Conservation (phyloP, 305 asterid genomes). For the Fraxinus latifolia region DNA sequence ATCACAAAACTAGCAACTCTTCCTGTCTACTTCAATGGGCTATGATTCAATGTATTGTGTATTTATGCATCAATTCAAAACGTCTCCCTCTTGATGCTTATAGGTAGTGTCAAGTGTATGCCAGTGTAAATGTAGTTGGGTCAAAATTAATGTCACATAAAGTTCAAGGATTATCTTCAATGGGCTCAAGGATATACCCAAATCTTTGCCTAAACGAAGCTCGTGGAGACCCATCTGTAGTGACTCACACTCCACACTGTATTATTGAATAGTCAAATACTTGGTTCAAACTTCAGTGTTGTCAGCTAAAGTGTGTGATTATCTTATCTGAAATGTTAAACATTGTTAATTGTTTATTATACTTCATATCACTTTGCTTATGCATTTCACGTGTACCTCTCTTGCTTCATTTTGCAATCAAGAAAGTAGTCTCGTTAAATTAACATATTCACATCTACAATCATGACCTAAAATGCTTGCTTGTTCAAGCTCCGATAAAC, state of each 20-base stretch:
- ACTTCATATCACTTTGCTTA: background rate
- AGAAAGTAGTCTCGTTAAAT: background rate
- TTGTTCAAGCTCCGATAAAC: background rate
- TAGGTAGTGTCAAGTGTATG: background rate
- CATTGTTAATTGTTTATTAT: background rate
- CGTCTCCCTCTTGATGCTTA: background rate
- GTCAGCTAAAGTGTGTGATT: background rate
- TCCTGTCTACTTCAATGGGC: background rate
- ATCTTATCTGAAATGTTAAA: background rate
- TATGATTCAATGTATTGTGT: background rate
- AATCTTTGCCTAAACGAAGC: background rate
- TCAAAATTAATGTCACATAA: background rate
- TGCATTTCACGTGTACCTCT: background rate
- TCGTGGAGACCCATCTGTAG: background rate
- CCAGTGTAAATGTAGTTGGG: background rate
- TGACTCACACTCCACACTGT: background rate
- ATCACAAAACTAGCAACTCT: background rate
- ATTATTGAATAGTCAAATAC: background rate
- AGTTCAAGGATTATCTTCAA: background rate
- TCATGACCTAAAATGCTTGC: background rate
- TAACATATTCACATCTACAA: background rate
- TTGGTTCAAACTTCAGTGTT: background rate
- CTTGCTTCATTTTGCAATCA: background rate
- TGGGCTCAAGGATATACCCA: background rate
- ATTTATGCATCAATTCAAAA: background rate